These are phyloP conservation scores for Rhizopogon sp. DNA, from an alignment of 768 basidiomycete species.

Conservation along the genomic window DNA sequence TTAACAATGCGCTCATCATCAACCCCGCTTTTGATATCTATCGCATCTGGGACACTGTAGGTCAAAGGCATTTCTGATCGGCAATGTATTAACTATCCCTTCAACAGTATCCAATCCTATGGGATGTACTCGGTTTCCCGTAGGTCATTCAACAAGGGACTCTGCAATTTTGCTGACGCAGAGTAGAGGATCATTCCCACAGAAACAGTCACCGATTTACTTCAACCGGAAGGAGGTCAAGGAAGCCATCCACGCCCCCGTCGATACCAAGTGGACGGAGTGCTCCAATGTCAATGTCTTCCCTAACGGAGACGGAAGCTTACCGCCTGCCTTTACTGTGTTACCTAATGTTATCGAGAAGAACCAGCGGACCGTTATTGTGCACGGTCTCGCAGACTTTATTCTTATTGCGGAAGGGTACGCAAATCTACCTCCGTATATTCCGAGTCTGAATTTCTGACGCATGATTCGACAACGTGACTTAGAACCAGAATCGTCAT, in stretches of 20 bases:
- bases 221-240: conserved; percentile 66
- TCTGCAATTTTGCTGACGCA: no score
- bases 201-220: conserved; percentile 60
- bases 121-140: conserved; percentile 82
- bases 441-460: no score
- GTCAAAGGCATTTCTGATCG: conserved; percentile 5
- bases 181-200: conserved; percentile 47
- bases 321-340: conserved; percentile 58
- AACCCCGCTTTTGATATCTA: conserved; percentile 79
- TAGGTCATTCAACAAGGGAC: conserved; percentile 25
- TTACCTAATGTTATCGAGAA: conserved; percentile 75
- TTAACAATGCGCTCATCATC: conserved; percentile 51
- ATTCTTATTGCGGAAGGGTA: conserved; percentile 72
- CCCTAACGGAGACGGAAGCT: conserved; percentile 52
- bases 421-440: no score
- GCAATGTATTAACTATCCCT: conserved; percentile 1
- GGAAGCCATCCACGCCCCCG: conserved; percentile 63
- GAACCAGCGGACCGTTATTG: conserved; percentile 60
- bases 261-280: conserved; percentile 53
- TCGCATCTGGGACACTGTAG: conserved; percentile 66
- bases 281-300: conserved; percentile 60
- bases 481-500: conserved; percentile 53
- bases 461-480: conserved; percentile 4
- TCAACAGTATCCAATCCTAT: conserved; percentile 52
- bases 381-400: conserved; percentile 71